These are phyloP conservation scores for Nakazawaea laoshanensis DNA, from an alignment of 805 yeast species.

Conservation along the genomic window DNA sequence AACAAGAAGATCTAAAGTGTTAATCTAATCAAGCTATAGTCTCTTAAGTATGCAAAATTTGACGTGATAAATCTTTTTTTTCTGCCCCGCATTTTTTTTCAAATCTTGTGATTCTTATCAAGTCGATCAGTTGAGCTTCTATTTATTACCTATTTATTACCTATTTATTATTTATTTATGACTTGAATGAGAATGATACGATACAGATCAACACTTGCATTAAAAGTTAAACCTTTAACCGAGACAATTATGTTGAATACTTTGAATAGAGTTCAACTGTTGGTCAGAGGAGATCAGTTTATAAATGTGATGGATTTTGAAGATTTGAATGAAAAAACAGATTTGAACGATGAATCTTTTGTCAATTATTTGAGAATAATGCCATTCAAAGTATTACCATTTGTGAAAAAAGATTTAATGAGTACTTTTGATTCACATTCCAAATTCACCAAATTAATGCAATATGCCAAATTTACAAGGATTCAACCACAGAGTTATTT, in stretches of 20 bases:
- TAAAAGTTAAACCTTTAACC: no score
- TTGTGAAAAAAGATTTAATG: not conserved
- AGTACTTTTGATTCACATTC: constrained; percentile 5
- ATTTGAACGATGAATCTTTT: no score
- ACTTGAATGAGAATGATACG: no score
- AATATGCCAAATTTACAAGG: not conserved
- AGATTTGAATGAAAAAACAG: no score
- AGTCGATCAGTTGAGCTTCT: not conserved
- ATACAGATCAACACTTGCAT: no score
- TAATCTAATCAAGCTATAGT: not conserved
- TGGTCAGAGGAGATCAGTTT: constrained; percentile 1
- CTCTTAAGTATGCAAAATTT: not conserved
- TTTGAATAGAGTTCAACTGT: constrained; percentile 4
- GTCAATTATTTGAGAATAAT: no score
- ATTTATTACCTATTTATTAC: no score
- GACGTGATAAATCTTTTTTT: not conserved
- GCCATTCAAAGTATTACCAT: no score
- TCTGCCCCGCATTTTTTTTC: not conserved
- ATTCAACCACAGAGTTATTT: constrained; percentile 4
- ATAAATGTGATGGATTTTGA: no score
- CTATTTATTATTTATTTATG: constrained; percentile 1
- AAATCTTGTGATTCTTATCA: not conserved
- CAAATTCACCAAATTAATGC: constrained; percentile 1
- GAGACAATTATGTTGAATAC: constrained; percentile 5
- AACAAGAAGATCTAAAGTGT: no score